Conservation (phyloP, 495 filamentous ascomycete genomes). For the Letharia lupina region DNA sequence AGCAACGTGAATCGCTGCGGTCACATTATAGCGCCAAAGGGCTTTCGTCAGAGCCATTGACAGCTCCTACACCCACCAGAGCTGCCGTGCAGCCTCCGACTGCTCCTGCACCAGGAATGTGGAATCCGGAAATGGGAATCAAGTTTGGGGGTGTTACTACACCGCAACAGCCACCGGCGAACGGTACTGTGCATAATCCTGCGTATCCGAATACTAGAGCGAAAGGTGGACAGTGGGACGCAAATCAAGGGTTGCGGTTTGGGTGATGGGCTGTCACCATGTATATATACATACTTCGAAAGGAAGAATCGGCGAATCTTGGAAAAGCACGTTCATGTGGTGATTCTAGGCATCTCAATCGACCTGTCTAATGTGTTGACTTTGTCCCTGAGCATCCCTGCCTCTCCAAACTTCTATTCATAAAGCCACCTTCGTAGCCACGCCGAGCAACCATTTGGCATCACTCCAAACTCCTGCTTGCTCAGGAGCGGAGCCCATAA, state of each 20-base stretch:
- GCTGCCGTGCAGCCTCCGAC: constrained; percentile 42
- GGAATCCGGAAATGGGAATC: constrained; percentile 73
- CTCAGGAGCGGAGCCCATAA: constrained; percentile 11
- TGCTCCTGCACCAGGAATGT: constrained; percentile 50
- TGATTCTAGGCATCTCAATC: background rate
- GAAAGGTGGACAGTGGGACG: constrained; percentile 46
- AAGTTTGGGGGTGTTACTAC: constrained; percentile 47
- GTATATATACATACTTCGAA: background rate
- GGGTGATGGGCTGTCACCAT: constrained; percentile 29
- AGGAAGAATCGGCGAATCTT: background rate
- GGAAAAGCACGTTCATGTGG: background rate
- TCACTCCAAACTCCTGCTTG: constrained; percentile 16
- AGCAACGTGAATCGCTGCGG: constrained; percentile 27
- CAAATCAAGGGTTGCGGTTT: constrained; percentile 54
- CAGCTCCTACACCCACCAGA: constrained; percentile 47
- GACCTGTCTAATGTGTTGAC: background rate
- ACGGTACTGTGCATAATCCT: constrained; percentile 25
- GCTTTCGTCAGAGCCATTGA: constrained; percentile 31
- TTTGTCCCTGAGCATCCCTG: background rate
- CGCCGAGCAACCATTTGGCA: constrained; percentile 18
- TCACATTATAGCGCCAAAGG: constrained; percentile 31
- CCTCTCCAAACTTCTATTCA: background rate
- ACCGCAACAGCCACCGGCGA: constrained; percentile 18
- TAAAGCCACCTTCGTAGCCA: constrained; percentile 14
- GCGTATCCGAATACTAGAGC: constrained; percentile 23